Base-by-base conservation (phyloP, 225 moss, liverwort and hornwort species). In the Anthoceros angustus region DNA sequence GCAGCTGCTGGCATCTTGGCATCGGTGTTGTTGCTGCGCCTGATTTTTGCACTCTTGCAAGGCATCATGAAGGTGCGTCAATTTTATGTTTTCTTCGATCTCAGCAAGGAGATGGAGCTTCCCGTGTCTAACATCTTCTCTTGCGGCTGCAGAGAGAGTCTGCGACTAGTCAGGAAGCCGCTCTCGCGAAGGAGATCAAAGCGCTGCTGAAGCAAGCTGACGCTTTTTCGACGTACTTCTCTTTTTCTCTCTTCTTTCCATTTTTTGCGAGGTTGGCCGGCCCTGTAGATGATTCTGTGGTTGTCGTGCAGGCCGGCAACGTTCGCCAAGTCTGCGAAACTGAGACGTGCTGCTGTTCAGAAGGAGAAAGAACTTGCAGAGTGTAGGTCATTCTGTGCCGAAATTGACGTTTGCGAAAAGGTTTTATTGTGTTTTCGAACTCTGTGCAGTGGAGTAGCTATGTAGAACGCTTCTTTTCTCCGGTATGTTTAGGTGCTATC, bases 331-430 rank as follows among this genome's bases (percentile, higher is more conserved):
- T 55, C 55, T 7, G 55, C 55, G 16, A 55, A 55, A 23, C 55
- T 55, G 55, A 55, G 18, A 23, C 55, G 55, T 55, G 55, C 18
- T 55, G 55, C 55, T 55, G 55, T 4, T 55, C 55, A 15, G 55
- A 55, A 55, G 55, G 55, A 55, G 14, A 55, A 55, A 23, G 55
- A 55, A 55, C 55, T 55, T 55, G 55, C 55, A 55, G 55, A 55
- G 55, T 20, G 55, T 55, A 55, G 18, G 55, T 32, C 32, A 32
- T 32, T 32, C 2, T 55, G 55, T 55, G 5, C 55, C 14, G n/a
- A 9, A 7, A 0, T 55, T 55, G 6, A 55, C 55, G 55, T 5
- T 12, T 12, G 2, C 5, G 46, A 18, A 7, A 6, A 18, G 5
- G 55, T 0, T 8, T 55, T 55, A 2, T 7, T 55, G n/a, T 55